Evolutionary conservation across 345 rosid species (phyloP), one percentile per base, ranked within the genome.

Genomic region (Toxicodendron radicans): DNA sequence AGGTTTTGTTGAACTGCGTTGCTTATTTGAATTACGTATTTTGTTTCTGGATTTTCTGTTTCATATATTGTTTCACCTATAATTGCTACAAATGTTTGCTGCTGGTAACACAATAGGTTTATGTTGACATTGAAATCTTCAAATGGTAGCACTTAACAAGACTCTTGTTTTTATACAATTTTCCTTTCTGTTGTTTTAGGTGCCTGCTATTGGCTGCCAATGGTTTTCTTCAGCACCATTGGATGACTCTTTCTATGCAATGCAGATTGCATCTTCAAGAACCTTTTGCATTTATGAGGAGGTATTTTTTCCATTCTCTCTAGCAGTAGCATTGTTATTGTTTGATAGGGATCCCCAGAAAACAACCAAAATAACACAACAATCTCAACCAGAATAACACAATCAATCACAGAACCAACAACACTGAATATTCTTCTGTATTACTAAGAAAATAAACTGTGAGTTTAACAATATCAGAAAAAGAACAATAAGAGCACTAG

Each of bases 211-310:
- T 71, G 95, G 92, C 23, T 82, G 91, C 83, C 97, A 92, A 81
- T 91, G 97, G 95, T 91, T 90, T 81, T 86, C 97, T 76, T 82
- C 87, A 71, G 57, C 82, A 53, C 82, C 82, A 65, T n/a, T 78
- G 2, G 85, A 80, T 66, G 85, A 81, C 7, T 80, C 85, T 67
- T 68, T 65, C 21, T 94, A 83, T 82, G 80, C 70, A 46, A 78
- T 70, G 35, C 81, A 88, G 75, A 89, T 94, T 60, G 91, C 97
- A 74, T 66, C 86, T 68, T 80, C 97, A 6, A 87, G 97, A 78
- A 92, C 98, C 38, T 94, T 94, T 79, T 89, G 97, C 81, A 61
- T 94, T 62, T 86, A 79, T 16, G 97, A 94, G 84, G 93, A 94
- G 97, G 97, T 92, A 5, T 38, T 64, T 1, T 64, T 75, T 77